These are phyloP conservation scores for Malbranchea zuffiana DNA, from an alignment of 2,329 filamentous ascomycete species.

Conservation along the genomic window DNA sequence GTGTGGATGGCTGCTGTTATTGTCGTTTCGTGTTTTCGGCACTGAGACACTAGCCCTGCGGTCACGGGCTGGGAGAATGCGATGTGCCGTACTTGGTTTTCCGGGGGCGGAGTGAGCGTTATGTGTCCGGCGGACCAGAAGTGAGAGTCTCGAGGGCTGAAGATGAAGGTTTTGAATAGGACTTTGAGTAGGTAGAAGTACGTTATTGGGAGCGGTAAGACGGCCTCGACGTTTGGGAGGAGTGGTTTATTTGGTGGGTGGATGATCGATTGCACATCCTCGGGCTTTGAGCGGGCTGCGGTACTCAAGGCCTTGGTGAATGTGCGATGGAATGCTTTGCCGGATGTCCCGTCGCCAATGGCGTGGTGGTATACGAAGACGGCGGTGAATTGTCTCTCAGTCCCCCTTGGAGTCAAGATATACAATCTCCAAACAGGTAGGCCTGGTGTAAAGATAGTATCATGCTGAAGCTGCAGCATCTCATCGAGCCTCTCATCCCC, in stretches of 20 bases:
- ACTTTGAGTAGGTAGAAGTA: constrained; percentile 26
- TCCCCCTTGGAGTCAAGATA: constrained; percentile 22
- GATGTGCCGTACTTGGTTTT: constrained; percentile 24
- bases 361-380: constrained; percentile 41
- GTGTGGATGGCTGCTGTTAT: constrained; percentile 34
- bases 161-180: constrained; percentile 27
- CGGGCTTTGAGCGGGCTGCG: neutral
- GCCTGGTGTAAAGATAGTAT: constrained; percentile 26
- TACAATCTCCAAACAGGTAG: constrained; percentile 38
- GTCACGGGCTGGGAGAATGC: constrained; percentile 25
- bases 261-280: constrained; percentile 8
- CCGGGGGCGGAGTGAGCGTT: constrained; percentile 16
- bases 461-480: constrained; percentile 34
- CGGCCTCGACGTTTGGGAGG: constrained; percentile 32
- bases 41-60: constrained; percentile 22
- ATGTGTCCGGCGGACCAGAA: constrained; percentile 29
- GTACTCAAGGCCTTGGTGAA: constrained; percentile 29
- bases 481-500: constrained; percentile 33
- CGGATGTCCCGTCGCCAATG: constrained; percentile 38
- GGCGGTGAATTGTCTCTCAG: constrained; percentile 30
- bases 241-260: constrained; percentile 23
- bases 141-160: constrained; percentile 20
- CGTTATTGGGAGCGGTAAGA: constrained; percentile 32
- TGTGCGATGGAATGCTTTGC: constrained; percentile 35
- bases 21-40: constrained; percentile 31